A percentile compares a stretch with the other conserved stretches of the same genome.
These are phyloP conservation scores for Choanephora cucurbitarum DNA, from an alignment of 371 early-diverging fungal genomes.

Conservation along the genomic window DNA sequence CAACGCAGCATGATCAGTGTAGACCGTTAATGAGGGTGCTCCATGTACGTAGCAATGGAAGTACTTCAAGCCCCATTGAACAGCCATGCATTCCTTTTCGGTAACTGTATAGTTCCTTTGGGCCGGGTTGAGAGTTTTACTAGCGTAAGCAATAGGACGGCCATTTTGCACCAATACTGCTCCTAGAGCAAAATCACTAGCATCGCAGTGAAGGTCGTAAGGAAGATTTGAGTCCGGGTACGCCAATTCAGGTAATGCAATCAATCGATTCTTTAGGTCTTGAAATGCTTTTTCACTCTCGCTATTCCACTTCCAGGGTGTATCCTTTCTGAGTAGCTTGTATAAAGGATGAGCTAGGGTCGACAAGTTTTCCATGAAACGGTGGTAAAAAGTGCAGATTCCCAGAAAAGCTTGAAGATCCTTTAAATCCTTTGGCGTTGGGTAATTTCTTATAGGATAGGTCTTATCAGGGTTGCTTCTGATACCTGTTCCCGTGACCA, in stretches of 20 bases:
- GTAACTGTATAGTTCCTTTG: slow-evolving; percentile 1
- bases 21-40: neutral
- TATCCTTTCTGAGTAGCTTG: neutral
- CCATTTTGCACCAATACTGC: neutral
- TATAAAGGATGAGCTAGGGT: neutral
- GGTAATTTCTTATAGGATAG: neutral
- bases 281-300: neutral
- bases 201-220: slow-evolving; percentile 1
- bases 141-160: slow-evolving; percentile 3
- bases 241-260: neutral
- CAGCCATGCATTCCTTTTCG: slow-evolving; percentile 10
- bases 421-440: neutral
- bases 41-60: slow-evolving; percentile 11
- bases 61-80: neutral
- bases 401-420: neutral
- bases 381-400: slow-evolving; percentile 3
- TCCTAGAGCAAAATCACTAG: neutral
- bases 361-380: neutral
- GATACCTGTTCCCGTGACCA: neutral
- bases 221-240: neutral
- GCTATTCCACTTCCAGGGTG: neutral
- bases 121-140: neutral
- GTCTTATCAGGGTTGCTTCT: neutral
- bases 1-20: neutral
- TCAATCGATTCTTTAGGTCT: neutral